These are phyloP conservation scores for Orbilia brochopaga DNA, from an alignment of 2,329 filamentous ascomycete species.

Conservation along the genomic window DNA sequence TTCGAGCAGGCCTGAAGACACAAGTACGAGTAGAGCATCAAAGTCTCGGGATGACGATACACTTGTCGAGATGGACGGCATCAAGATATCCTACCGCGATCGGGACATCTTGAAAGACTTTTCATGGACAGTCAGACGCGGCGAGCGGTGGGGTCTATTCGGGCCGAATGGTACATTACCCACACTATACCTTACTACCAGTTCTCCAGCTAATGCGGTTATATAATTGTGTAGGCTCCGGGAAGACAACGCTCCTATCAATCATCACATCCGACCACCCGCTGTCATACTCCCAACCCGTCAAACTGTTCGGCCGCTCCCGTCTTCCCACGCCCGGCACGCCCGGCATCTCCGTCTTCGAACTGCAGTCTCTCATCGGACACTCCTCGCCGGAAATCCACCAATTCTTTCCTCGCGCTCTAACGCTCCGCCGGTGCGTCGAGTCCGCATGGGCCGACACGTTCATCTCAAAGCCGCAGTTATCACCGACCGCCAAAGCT, in stretches of 20 bases:
- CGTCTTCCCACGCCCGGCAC: conserved; percentile 75
- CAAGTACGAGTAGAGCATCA: not conserved
- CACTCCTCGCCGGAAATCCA: conserved; percentile 95
- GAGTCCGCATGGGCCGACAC: conserved; percentile 92
- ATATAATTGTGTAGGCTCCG: conserved; percentile 64
- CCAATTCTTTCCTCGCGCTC: conserved; percentile 80
- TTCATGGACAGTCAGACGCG: conserved; percentile 80
- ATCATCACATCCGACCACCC: conserved; percentile 95
- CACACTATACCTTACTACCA: too few relatives aligned
- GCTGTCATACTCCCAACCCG: conserved; percentile 86
- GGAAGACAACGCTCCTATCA: conserved; percentile 92
- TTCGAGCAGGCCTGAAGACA: not conserved
- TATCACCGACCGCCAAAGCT: conserved; percentile 65
- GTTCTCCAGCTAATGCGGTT: not conserved
- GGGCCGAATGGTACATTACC: conserved; percentile 73
- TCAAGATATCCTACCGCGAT: conserved; percentile 72
- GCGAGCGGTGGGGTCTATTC: conserved; percentile 89
- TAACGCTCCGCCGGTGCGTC: conserved; percentile 75
- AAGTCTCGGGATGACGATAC: conserved; percentile 65
- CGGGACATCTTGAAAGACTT: conserved; percentile 78
- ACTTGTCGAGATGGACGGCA: conserved; percentile 85
- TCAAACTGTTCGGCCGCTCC: conserved; percentile 82
- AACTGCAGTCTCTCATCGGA: conserved; percentile 86
- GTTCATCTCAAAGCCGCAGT: conserved; percentile 72
- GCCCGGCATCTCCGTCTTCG: conserved; percentile 84